Evolutionary conservation across 2,329 filamentous ascomycete species (phyloP).

Genomic region (Dothistroma pini): DNA sequence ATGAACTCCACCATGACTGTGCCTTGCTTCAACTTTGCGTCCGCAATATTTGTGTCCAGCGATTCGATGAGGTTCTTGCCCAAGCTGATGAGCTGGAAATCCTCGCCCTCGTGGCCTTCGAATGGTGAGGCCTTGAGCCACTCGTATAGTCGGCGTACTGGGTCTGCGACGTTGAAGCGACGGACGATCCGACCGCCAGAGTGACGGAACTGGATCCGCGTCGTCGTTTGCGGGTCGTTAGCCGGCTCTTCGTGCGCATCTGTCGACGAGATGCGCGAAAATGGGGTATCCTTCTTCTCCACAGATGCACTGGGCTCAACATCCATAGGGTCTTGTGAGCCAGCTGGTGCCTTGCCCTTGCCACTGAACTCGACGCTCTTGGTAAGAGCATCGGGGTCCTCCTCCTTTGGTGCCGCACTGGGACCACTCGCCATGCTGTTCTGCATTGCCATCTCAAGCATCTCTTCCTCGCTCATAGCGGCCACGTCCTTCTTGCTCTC

Average conservation of each 20-base stretch:
- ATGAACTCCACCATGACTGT: constrained; percentile 91
- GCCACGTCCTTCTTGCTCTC: constrained; percentile 68
- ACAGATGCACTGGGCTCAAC: constrained; percentile 22
- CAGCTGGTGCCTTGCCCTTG: constrained; percentile 54
- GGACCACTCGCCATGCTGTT: constrained; percentile 69
- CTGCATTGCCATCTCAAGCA: constrained; percentile 88
- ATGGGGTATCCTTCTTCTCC: constrained; percentile 42
- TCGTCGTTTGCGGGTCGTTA: constrained; percentile 63
- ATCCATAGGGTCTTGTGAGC: constrained; percentile 27
- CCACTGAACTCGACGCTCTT: constrained; percentile 48
- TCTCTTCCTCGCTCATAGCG: constrained; percentile 94
- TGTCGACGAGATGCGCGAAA: constrained; percentile 67
- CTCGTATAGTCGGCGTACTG: constrained; percentile 82
- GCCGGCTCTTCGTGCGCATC: constrained; percentile 73
- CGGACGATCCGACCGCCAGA: constrained; percentile 80
- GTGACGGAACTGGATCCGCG: constrained; percentile 89
- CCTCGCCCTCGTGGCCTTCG: constrained; percentile 63
- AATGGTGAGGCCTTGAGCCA: constrained; percentile 90
- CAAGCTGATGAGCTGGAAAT: constrained; percentile 86
- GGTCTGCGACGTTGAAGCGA: constrained; percentile 73
- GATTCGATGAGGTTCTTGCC: constrained; percentile 78
- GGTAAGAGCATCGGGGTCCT: constrained; percentile 86
- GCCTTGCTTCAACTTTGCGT: constrained; percentile 83
- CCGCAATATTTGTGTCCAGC: constrained; percentile 68
- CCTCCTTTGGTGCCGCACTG: constrained; percentile 50